Conservation (phyloP, 2,329 filamentous ascomycete species). For the Pestalotiopsis sp. region DNA sequence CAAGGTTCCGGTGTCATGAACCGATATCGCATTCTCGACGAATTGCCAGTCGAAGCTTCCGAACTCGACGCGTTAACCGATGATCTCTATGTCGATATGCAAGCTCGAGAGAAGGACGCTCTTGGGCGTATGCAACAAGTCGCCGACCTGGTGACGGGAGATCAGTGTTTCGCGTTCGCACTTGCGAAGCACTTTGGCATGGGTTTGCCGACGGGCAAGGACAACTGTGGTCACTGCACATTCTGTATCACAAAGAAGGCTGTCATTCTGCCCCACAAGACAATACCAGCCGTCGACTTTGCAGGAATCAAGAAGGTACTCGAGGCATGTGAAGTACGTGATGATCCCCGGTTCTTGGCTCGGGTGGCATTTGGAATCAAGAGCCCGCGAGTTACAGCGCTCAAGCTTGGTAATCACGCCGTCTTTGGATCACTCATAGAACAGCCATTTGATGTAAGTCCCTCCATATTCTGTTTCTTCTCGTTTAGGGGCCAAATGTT, state of each 20-base stretch:
- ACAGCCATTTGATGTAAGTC: constrained; percentile 53
- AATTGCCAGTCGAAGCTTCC: constrained; percentile 43
- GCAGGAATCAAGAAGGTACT: constrained; percentile 47
- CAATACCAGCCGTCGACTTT: constrained; percentile 40
- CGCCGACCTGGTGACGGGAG: constrained; percentile 54
- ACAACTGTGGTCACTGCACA: constrained; percentile 59
- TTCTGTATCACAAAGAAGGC: constrained; percentile 44
- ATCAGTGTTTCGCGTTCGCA: constrained; percentile 52
- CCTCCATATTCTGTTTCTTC: neutral
- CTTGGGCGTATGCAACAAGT: constrained; percentile 53
- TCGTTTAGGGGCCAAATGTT: constrained; percentile 9
- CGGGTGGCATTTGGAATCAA: constrained; percentile 64
- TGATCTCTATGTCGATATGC: constrained; percentile 52
- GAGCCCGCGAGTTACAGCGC: constrained; percentile 54
- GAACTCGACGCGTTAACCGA: constrained; percentile 49
- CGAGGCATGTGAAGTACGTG: constrained; percentile 44
- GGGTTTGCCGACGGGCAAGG: constrained; percentile 42
- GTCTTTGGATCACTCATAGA: constrained; percentile 58
- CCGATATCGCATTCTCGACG: constrained; percentile 52
- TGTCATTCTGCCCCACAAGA: constrained; percentile 41
- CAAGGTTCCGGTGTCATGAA: constrained; percentile 55
- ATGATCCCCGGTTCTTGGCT: constrained; percentile 63
- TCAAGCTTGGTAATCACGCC: constrained; percentile 47
- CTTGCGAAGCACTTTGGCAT: constrained; percentile 64
- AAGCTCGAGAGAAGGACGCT: constrained; percentile 55